A percentile compares a stretch with the other conserved stretches of the same genome.
Evolutionary conservation across 2,329 filamentous ascomycete species (phyloP).

Genomic region (Ophiostoma tasmaniense): DNA sequence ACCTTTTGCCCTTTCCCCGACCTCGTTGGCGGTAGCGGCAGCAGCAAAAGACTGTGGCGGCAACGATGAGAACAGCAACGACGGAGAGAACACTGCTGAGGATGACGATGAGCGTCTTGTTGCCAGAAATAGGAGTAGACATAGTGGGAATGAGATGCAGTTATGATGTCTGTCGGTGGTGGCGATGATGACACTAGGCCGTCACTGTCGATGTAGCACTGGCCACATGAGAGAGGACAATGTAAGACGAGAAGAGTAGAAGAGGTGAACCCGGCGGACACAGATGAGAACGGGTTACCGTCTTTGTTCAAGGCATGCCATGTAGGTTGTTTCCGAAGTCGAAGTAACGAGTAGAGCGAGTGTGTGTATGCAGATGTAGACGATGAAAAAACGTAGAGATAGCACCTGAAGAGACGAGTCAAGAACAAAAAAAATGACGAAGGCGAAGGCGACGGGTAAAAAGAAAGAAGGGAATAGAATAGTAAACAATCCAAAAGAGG

Average conservation of each 20-base stretch:
- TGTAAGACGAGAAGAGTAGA: background rate
- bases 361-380: background rate
- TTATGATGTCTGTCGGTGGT: background rate
- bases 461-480: too few species aligned
- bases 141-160: background rate
- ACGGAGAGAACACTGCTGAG: slow-evolving; percentile 43
- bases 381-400: background rate
- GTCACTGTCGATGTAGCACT: background rate
- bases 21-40: slow-evolving; percentile 31
- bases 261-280: background rate
- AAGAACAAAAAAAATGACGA: background rate
- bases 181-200: background rate
- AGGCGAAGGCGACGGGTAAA: background rate
- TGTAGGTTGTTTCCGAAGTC: background rate
- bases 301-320: background rate
- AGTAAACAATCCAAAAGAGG: background rate
- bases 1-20: slow-evolving; percentile 26
- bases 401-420: background rate
- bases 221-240: background rate
- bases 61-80: slow-evolving; percentile 35
- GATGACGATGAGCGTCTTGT: slow-evolving; percentile 40
- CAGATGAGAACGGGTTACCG: background rate
- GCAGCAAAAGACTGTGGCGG: slow-evolving; percentile 31
- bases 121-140: slow-evolving; percentile 13
- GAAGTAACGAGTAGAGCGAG: background rate